A percentile compares a stretch with the other conserved stretches of the same genome.
Evolutionary conservation across 2,329 filamentous ascomycete genomes (phyloP).

Genomic region (Beauveria varroae): DNA sequence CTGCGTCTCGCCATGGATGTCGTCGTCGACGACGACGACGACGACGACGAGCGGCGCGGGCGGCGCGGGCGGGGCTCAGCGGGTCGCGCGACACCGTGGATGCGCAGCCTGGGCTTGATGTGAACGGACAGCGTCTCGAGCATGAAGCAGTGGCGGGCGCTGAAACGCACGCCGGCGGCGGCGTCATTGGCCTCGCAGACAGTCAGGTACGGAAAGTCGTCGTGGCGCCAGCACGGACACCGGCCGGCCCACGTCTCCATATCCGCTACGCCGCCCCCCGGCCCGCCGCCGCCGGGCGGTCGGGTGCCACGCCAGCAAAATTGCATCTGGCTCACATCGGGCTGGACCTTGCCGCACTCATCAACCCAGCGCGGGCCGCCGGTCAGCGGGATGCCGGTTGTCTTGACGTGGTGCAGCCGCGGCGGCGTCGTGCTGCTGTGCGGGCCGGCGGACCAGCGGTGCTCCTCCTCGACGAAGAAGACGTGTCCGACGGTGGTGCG

Average conservation of each 20-base stretch:
- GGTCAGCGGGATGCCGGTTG: slow-evolving; percentile 46
- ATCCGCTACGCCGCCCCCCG: neutral
- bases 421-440: slow-evolving; percentile 34
- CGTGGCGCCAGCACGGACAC: slow-evolving; percentile 47
- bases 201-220: slow-evolving; percentile 44
- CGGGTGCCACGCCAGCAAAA: slow-evolving; percentile 32
- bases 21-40: neutral
- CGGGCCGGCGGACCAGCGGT: slow-evolving; percentile 39
- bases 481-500: slow-evolving; percentile 28
- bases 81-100: slow-evolving; percentile 20
- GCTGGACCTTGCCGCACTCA: slow-evolving; percentile 31
- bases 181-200: slow-evolving; percentile 37
- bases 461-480: slow-evolving; percentile 50
- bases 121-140: slow-evolving; percentile 38
- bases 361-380: slow-evolving; percentile 45
- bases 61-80: neutral
- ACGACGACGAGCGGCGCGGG: no score
- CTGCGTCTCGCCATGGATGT: neutral
- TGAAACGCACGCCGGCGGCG: slow-evolving; percentile 36
- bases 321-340: slow-evolving; percentile 21
- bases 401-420: slow-evolving; percentile 37
- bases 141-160: slow-evolving; percentile 39
- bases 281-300: neutral
- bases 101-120: slow-evolving; percentile 30
- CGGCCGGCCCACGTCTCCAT: slow-evolving; percentile 17